These are phyloP conservation scores for Thozetella sp. DNA, from an alignment of 495 filamentous ascomycete species.

Conservation along the genomic window DNA sequence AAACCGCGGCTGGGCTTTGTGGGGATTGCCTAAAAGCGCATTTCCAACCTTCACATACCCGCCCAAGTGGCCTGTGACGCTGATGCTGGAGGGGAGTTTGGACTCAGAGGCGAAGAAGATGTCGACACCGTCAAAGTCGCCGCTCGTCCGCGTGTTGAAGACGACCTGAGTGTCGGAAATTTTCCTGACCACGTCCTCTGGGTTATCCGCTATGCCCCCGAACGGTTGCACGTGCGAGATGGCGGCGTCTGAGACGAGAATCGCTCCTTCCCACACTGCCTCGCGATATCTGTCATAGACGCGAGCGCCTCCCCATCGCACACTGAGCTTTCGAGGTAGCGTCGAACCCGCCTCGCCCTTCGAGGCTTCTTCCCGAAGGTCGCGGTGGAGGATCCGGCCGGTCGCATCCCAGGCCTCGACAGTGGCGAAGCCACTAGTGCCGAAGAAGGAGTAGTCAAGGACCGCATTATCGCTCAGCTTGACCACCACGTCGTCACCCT, in stretches of 20 bases:
- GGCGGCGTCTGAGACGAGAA: constrained; percentile 5
- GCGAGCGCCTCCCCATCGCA: constrained; percentile 22
- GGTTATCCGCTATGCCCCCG: constrained; percentile 13
- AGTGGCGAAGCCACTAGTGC: constrained; percentile 21
- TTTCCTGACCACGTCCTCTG: constrained; percentile 16
- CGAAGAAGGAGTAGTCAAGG: constrained; percentile 20
- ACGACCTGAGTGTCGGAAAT: not conserved
- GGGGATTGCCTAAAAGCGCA: constrained; percentile 19
- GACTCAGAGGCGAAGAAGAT: not conserved
- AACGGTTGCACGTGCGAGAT: constrained; percentile 7
- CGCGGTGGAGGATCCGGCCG: constrained; percentile 9
- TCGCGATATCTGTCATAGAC: constrained; percentile 24
- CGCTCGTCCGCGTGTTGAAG: constrained; percentile 25
- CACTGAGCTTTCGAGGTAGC: constrained; percentile 9
- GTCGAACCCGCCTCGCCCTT: not conserved
- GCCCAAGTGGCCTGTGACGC: constrained; percentile 20
- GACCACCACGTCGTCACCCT: constrained; percentile 20
- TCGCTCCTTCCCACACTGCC: constrained; percentile 20
- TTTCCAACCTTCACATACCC: constrained; percentile 33
- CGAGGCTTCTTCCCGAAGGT: not conserved
- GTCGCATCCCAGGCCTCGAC: constrained; percentile 23
- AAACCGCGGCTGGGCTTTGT: constrained; percentile 25
- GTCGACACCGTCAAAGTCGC: constrained; percentile 14
- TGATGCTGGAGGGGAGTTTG: constrained; percentile 5
- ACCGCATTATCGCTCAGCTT: not conserved